These are phyloP conservation scores for Sphagnum fallax DNA, from an alignment of 228 moss, liverwort and hornwort genomes.

Conservation along the genomic window DNA sequence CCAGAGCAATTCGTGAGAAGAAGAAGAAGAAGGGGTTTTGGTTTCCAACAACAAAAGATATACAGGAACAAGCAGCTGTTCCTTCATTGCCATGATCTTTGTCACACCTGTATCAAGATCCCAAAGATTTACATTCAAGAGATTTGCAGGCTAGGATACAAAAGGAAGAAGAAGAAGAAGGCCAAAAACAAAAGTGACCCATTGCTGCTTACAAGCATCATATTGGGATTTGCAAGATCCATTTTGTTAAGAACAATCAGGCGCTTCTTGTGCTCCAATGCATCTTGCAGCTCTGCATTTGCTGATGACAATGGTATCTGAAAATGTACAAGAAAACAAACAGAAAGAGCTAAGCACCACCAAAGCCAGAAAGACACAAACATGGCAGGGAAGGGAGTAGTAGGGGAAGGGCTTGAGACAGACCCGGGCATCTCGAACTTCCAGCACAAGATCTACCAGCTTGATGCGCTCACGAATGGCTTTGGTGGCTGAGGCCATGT, in stretches of 20 bases:
- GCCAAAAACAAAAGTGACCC: not conserved
- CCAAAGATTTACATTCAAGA: constrained; percentile 6
- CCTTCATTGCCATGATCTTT: too few relatives aligned
- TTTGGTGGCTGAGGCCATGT: constrained; percentile 91
- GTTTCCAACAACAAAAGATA: too few relatives aligned
- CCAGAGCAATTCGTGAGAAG: too few relatives aligned
- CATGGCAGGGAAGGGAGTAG: not conserved
- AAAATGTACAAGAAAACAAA: not conserved
- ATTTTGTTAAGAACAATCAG: constrained; percentile 90
- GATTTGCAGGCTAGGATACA: constrained; percentile 5
- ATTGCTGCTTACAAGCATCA: constrained; percentile 63
- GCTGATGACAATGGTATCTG: constrained; percentile 97
- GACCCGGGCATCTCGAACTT: constrained; percentile 94
- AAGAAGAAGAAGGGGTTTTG: too few relatives aligned
- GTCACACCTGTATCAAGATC: constrained; percentile 1
- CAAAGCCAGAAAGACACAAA: not conserved
- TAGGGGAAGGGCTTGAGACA: not conserved
- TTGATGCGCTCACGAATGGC: constrained; percentile 82
- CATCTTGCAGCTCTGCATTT: constrained; percentile 85
- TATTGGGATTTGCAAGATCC: constrained; percentile 98
- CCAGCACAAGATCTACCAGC: constrained; percentile 79
- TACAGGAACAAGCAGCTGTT: too few relatives aligned
- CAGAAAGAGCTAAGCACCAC: not conserved
- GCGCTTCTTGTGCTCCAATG: constrained; percentile 79
- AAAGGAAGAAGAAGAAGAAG: not conserved